phyloP scores from a whole-genome alignment of 495 filamentous ascomycete genomes.

The Penicillium canariense region DNA sequence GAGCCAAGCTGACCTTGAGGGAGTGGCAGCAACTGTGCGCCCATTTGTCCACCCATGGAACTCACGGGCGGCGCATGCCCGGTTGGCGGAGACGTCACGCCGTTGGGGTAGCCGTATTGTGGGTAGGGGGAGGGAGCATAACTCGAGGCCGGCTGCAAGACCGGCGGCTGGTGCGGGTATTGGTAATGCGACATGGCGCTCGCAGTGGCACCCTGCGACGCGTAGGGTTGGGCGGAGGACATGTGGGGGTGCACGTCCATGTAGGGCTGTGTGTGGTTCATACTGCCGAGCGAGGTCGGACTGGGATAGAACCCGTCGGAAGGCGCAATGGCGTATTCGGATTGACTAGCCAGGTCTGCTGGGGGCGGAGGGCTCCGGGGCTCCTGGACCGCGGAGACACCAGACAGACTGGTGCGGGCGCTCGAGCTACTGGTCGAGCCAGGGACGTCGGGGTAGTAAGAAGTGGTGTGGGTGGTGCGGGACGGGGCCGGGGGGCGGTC shows the following conservation, averaged over 20 bases:
- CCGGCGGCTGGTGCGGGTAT: slow-evolving; percentile 72
- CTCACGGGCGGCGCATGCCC: slow-evolving; percentile 66
- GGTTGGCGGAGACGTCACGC: slow-evolving; percentile 70
- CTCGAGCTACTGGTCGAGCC: slow-evolving; percentile 27
- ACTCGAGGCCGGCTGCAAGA: slow-evolving; percentile 75
- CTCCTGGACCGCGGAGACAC: slow-evolving; percentile 33
- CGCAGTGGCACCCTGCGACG: slow-evolving; percentile 78
- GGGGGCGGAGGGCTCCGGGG: slow-evolving; percentile 35
- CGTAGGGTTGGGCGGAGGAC: slow-evolving; percentile 76
- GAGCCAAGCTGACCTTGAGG: slow-evolving; percentile 49
- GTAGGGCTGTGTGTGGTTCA: slow-evolving; percentile 82
- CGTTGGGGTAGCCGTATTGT: slow-evolving; percentile 73
- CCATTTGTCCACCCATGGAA: slow-evolving; percentile 58
- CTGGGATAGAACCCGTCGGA: slow-evolving; percentile 42
- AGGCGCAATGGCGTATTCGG: slow-evolving; percentile 35
- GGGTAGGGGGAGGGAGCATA: slow-evolving; percentile 67
- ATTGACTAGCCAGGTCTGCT: slow-evolving; percentile 41
- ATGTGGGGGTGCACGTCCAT: slow-evolving; percentile 85
- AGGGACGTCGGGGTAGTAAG: slow-evolving; percentile 36
- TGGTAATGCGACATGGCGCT: slow-evolving; percentile 67
- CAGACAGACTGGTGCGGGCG: slow-evolving; percentile 40
- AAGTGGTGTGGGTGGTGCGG: slow-evolving; percentile 35
- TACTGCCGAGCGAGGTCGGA: slow-evolving; percentile 56
- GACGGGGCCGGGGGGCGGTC: slow-evolving; percentile 56
- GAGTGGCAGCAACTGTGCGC: slow-evolving; percentile 62